Conservation (phyloP, 345 rosid species). For the Acer yangbiense region DNA sequence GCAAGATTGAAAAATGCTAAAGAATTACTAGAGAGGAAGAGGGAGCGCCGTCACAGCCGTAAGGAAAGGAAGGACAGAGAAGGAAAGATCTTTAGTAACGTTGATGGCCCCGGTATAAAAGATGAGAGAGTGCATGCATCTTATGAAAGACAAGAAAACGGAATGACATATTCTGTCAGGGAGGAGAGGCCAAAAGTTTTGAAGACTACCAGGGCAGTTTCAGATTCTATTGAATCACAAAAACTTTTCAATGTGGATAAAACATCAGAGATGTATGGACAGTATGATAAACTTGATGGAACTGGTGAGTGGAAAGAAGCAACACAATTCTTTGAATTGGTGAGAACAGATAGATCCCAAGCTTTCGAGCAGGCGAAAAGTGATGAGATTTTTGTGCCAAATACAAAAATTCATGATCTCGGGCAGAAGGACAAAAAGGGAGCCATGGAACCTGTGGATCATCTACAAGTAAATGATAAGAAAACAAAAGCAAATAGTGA, state of each 20-base stretch:
- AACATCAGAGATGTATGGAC: conserved; percentile 39
- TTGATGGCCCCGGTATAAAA: conserved; percentile 19
- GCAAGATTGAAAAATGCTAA: conserved; percentile 72
- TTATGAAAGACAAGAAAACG: conserved; percentile 29
- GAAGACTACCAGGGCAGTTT: conserved; percentile 25
- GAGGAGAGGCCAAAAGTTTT: conserved; percentile 33
- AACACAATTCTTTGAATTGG: conserved; percentile 66
- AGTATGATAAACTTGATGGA: conserved; percentile 40
- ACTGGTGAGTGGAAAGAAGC: conserved; percentile 82
- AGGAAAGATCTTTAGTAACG: conserved; percentile 30
- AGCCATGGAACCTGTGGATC: conserved; percentile 34
- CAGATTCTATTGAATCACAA: conserved; percentile 32
- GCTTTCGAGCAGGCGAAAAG: conserved; percentile 41
- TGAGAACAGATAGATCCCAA: conserved; percentile 48
- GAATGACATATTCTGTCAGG: conserved; percentile 21
- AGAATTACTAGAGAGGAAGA: conserved; percentile 70
- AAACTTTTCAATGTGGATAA: conserved; percentile 21
- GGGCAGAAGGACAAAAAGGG: conserved; percentile 40
- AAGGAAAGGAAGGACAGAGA: conserved; percentile 37
- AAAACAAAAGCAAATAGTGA: conserved; percentile 38
- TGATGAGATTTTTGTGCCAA: conserved; percentile 32
- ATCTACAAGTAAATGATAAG: conserved; percentile 30
- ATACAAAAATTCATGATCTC: conserved; percentile 33
- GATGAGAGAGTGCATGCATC: conserved; percentile 23
- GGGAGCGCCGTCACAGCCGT: conserved; percentile 39